Base-by-base conservation (phyloP, 305 asterid species). In the Petunia hybrid region DNA sequence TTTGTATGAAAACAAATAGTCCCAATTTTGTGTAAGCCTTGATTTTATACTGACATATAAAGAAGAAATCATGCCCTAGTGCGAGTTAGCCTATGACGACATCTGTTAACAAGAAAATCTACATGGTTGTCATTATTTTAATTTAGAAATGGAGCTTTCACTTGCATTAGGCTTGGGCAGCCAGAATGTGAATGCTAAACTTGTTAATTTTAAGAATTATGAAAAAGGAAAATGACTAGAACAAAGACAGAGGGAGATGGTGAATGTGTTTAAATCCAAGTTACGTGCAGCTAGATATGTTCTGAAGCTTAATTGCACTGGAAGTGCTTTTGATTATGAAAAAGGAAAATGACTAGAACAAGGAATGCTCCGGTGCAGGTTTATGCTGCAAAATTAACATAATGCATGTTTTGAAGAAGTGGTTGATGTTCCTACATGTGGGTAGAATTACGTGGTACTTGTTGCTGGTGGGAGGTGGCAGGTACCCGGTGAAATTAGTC, bases 381-480 rank as follows among this genome's bases (percentile, higher is more conserved):
- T 67, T 67, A 36, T 67, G 38, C 74, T 67, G 53, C 74, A 67
- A 67, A n/a, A 40, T 67, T 39, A 41, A 40, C 6, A 14, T 67
- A 13, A 41, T 67, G 74, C n/a, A 41, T 41, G 74, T 36, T 36
- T 67, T 41, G 74, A 8, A 67, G 51, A 67, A 67, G 74, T 51
- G 13, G 14, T 67, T 67, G 53, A n/a, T 41, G 53, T 41, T 67
- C 74, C 74, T 41, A 41, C 74, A 6, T 67, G 12, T 36, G 69
- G 10, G 31, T 22, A 22, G 31, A 22, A 22, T 22, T 22, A 22
- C 31, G 0, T 22, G 0, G 31, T 22, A 22, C 31, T 22, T 22
- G 31, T 22, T 22, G 31, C 31, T 22, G 31, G 31, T 22, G 31
- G 31, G 31, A 22, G 31, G 31, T 22, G 31, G 31, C 31, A 22